phyloP scores from a whole-genome alignment of 768 basidiomycete species.

The Leccinum barrowsii region DNA sequence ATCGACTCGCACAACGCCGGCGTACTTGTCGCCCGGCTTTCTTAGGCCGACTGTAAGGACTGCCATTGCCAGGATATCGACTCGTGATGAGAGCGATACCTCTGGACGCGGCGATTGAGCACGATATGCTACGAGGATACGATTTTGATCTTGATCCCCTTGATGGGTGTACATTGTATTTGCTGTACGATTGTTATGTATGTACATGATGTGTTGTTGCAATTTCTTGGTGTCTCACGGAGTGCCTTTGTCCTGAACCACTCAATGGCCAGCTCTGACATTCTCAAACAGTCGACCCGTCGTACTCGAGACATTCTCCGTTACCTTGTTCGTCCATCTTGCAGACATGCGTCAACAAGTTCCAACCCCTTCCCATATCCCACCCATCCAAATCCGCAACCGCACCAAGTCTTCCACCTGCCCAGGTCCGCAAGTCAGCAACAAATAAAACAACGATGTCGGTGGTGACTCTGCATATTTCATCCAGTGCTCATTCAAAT shows the following conservation, averaged over 20 bases:
- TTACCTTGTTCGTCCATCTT: conserved; percentile 2
- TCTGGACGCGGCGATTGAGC: background rate
- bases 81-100: background rate
- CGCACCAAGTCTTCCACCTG: conserved; percentile 63
- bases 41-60: conserved; percentile 5
- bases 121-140: background rate
- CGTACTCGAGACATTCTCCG: conserved; percentile 7
- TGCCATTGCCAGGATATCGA: background rate
- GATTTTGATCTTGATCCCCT: background rate
- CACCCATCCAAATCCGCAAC: conserved; percentile 46
- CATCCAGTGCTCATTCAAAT: conserved; percentile 1
- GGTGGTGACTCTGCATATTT: conserved; percentile 28
- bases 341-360: conserved; percentile 19
- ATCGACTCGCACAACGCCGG: conserved; percentile 81
- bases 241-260: background rate
- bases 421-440: conserved; percentile 46
- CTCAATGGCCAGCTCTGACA: conserved; percentile 5
- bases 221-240: background rate
- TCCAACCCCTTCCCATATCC: conserved; percentile 49
- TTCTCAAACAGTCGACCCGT: conserved; percentile 4
- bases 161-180: background rate
- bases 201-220: background rate
- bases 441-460: conserved; percentile 60
- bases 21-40: conserved; percentile 69
- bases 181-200: background rate